Evolutionary conservation across 2,329 filamentous ascomycete species (phyloP), one percentile per base, ranked within the genome.

Genomic region (Neonectria hederae): DNA sequence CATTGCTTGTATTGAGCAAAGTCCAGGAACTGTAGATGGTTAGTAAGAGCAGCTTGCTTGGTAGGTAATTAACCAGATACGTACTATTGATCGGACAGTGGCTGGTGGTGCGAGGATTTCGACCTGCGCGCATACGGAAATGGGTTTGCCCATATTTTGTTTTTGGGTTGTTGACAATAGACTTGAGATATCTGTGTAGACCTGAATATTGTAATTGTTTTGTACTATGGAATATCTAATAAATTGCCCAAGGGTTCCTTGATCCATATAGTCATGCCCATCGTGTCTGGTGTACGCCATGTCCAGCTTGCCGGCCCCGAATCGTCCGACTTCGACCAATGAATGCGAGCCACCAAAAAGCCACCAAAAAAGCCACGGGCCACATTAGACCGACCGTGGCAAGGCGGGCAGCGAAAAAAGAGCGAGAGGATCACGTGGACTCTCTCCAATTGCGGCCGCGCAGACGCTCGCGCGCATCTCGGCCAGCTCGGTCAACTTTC

Each of bases 1-100:
- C 68, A 69, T 28, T 69, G n/a, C 5, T 59, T 45, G n/a, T 65
- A 69, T 40, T 59, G 38, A 26, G 57, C 24, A 62, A 70, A 69
- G 24, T 65, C 54, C 1, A 70, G 46, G 10, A 70, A 70, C 68
- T 70, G 30, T 2, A 17, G 4, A 52, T 58, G 8, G 11, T 65
- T 54, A 61, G 59, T 22, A 11, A 24, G 1, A 4, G 3, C n/a
- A 3, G 0, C 14, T 1, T 8, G 1, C 14, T 2, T 8, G 11
- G 2, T 1, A 6, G n/a, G 1, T 0, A 17, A 13, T 14, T 10
- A n/a, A 6, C 32, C 5, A 14, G 38, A 13, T 49, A 46, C 67
- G 6, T 59, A 67, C 67, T 1, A 66, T 42, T 51, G 59, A 55
- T 32, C 67, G 62, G 6, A 69, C 67, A 40, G 43, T 48, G 4